Conservation (phyloP, 78 protist genomes). For the Anaeramoeba flamelloides region DNA sequence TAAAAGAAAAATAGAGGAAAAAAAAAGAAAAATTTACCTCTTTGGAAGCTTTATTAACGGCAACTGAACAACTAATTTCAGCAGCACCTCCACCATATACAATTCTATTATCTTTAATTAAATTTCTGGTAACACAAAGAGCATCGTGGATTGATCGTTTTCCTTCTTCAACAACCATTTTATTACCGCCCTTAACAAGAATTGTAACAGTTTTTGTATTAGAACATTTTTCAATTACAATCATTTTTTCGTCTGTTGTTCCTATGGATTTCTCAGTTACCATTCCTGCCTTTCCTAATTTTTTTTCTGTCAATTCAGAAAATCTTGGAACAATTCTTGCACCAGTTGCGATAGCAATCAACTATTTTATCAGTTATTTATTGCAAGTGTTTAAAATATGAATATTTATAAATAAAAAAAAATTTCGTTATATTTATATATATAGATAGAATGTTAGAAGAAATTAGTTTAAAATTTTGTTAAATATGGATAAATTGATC, state of each 20-base stretch:
- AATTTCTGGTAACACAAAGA: constrained; percentile 89
- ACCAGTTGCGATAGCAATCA: constrained; percentile 98
- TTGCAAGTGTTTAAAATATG: too few species aligned
- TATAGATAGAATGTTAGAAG: too few species aligned
- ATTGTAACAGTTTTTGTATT: constrained; percentile 91
- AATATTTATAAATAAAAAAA: too few species aligned
- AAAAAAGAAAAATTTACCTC: constrained; percentile 15
- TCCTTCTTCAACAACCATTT: constrained; percentile 94
- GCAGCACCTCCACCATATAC: constrained; percentile 61
- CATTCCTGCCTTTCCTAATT: constrained; percentile 84
- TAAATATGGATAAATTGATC: too few species aligned
- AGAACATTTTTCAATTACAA: constrained; percentile 88
- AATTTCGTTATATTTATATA: too few species aligned
- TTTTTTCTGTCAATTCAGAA: constrained; percentile 79
- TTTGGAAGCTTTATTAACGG: constrained; percentile 71
- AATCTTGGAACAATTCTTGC: constrained; percentile 98
- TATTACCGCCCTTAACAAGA: constrained; percentile 94
- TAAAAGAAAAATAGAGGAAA: too few species aligned
- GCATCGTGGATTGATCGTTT: constrained; percentile 98
- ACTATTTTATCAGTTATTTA: too few species aligned
- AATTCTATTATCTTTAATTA: constrained; percentile 79
- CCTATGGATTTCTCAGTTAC: constrained; percentile 88
- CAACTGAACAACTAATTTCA: constrained; percentile 80
- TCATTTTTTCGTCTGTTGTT: constrained; percentile 84
- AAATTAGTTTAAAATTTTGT: too few species aligned